phyloP scores from a whole-genome alignment of 106 monocot genomes.

The Amphibolis antarctica region DNA sequence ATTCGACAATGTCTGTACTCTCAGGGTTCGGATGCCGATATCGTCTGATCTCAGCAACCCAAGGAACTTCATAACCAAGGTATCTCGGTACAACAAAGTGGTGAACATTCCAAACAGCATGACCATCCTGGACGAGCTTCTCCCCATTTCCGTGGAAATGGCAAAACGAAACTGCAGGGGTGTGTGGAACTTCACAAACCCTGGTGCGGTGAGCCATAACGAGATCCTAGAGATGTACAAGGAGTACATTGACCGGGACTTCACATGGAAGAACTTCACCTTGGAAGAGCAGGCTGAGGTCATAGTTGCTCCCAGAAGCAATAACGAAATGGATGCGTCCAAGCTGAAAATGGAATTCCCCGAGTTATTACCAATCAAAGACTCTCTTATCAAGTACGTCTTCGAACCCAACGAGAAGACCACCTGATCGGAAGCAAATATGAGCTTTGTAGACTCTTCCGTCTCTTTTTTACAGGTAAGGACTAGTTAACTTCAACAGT shows the following conservation, averaged over 20 bases:
- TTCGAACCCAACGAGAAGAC: constrained; percentile 18
- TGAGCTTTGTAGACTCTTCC: too few species aligned
- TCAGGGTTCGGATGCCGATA: constrained; percentile 22
- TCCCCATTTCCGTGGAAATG: constrained; percentile 25
- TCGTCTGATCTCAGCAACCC: constrained; percentile 22
- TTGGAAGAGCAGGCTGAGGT: constrained; percentile 20
- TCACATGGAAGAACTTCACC: constrained; percentile 16
- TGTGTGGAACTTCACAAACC: constrained; percentile 24
- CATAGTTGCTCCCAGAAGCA: constrained; percentile 18
- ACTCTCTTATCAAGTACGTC: constrained; percentile 11
- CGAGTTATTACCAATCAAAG: constrained; percentile 16
- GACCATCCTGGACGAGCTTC: constrained; percentile 24
- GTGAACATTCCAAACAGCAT: constrained; percentile 24
- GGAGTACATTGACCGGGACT: constrained; percentile 7
- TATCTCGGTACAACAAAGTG: constrained; percentile 16
- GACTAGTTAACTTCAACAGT: too few species aligned
- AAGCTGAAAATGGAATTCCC: constrained; percentile 22
- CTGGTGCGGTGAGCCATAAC: constrained; percentile 20
- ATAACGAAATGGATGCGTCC: constrained; percentile 21
- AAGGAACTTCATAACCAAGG: constrained; percentile 18
- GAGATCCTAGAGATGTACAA: constrained; percentile 24
- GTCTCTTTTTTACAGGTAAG: too few species aligned
- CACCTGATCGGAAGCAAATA: too few species aligned
- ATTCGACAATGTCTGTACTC: constrained; percentile 20
- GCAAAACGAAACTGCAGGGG: constrained; percentile 18